Evolutionary conservation across 495 filamentous ascomycete genomes (phyloP), one percentile per base, ranked within the genome.

Genomic region (Paragyromitra xinjiangensis): DNA sequence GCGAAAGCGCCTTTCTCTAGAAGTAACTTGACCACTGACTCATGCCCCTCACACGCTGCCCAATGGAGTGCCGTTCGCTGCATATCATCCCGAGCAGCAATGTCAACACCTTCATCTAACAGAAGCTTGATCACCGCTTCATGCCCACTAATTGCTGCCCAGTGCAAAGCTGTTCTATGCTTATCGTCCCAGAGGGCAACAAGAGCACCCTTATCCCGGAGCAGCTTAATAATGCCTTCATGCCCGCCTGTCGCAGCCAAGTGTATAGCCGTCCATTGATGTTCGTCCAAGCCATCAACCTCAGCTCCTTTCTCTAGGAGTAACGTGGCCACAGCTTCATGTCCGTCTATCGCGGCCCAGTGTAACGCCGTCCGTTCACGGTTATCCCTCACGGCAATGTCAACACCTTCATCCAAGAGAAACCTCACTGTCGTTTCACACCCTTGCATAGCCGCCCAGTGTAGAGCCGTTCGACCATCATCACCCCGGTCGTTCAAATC

Each of bases 61-160:
- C 40, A 76, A 8, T 75, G 64, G 22, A 78, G 75, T 9, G 63
- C 29, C n/a, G 53, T 77, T 26, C 70, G 55, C 24, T 69, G 55
- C 34, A 12, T 22, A 44, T 72, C 8, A 55, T 55, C 65, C n/a
- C 19, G 39, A 3, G n/a, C 9, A 19, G 58, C 42, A 42, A 61
- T 61, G 24, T 69, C 62, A 44, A 50, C 51, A 59, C 55, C 39
- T 40, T 37, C 26, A 22, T 34, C 29, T 6, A 78, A 12, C 8
- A 64, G 53, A 16, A 75, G 53, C 26, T 66, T 39, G 7, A 68
- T 29, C 12, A 66, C 24, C 29, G n/a, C 50, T 19, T 58, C 61
- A 19, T 66, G 45, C 6, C 75, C 53, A 29, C 69, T 7, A 44
- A 58, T 48, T 16, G 73, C 72, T 34, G 55, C 63, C 50, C 29